Evolutionary conservation across 768 basidiomycete species (phyloP), one percentile per base, ranked within the genome.

Genomic region (Xerocomus potaroensis): DNA sequence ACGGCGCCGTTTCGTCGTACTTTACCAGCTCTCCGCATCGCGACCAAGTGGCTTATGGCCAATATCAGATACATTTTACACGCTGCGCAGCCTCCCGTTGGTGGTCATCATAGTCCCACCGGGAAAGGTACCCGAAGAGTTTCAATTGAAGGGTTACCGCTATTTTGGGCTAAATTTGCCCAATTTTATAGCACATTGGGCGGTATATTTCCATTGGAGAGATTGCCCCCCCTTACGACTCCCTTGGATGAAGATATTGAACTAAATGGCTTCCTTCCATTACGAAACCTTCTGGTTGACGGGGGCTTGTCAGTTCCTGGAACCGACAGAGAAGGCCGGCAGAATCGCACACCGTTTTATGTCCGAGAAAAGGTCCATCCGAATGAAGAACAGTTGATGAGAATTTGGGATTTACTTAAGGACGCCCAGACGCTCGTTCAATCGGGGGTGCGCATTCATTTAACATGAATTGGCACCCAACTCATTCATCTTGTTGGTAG

Each of bases 361-460:
- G 55, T 69, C 45, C 51, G 56, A 41, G 66, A 76, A 51, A 75
- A 73, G 29, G 78, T 79, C 1, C 85, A 98, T 69, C 96, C 96
- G 8, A 98, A 99, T 56, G 93, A 89, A 48, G 92, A 95, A 71
- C 89, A 94, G 56, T 69, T 99, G 34, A 94, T 97, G 91, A 76
- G 96, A 54, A 87, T 99, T 48, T 75, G 80, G 37, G 95, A 96
- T 67, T 69, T 96, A 33, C 71, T 93, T 38, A 68, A 75, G 12
- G 91, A 96, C 59, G 86, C 84, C 1, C 74, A 69, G 51, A 64
- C 70, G 5, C 62, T 95, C 19, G 76, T 77, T 21, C 72, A 74
- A 46, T 67, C 77, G 45, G 75, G 82, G 72, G 88, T 87, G 50
- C 47, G 72, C 35, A 65, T 31, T 56, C 6, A 24, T 47, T 49